Base-by-base conservation (phyloP, 78 protist species). In the Dictyostelium intermedium region DNA sequence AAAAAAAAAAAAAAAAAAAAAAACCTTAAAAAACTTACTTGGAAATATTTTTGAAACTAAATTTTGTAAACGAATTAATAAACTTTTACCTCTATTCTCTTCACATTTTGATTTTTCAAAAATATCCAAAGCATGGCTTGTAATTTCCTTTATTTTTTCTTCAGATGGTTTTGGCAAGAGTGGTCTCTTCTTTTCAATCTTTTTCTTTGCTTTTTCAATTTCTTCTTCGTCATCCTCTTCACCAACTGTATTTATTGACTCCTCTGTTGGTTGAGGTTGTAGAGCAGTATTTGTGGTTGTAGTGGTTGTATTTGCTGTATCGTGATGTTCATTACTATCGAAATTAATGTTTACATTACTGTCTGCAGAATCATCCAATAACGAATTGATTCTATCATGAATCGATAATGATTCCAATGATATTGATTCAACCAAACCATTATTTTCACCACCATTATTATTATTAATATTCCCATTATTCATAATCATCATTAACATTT, bases 61-160 rank as follows among this genome's bases (percentile, higher is more conserved):
- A 47, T 41, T 47, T 80, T 89, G 94, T 47, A 89, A 50, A 20
- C 50, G 27, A n/a, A 25, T 45, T 35, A 89, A 80, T 47, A 89
- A 80, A 35, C 69, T 25, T 16, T 74, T 72, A 10, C 94, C 94
- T 70, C 94, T 78, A 80, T 89, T 89, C 10, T 89, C 94, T 70
- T 89, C 87, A 47, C 87, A 80, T 80, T 89, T 89, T 35, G 94
- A 89, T 80, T 89, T 89, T 39, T 89, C 94, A 35, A 37, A 89
- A 60, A 89, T 89, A 56, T 89, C 94, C 9, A 79, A 89, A 16
- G 94, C 94, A 80, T 89, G 87, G 5, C 25, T 43, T 23, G 85
- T 89, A 27, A 80, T 60, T 23, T 79, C 87, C 53, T 80, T 89
- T 41, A 69, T 2, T 39, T 70, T 50, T 3, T 89, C 87, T 30